These are phyloP conservation scores for Phytophthora podocarpi DNA, from an alignment of 352 stramenopile species.

Conservation along the genomic window DNA sequence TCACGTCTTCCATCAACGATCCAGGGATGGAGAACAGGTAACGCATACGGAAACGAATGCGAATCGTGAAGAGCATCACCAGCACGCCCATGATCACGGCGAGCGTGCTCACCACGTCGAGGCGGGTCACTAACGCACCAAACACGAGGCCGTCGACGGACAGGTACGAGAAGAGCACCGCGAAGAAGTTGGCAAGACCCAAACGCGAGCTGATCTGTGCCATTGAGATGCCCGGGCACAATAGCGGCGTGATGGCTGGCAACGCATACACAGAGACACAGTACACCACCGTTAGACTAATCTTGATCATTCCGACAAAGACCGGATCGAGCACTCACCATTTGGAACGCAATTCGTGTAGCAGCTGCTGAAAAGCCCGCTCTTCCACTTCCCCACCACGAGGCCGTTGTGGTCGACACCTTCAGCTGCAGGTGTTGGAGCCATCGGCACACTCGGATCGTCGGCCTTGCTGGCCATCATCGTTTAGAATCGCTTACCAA, in stretches of 20 bases:
- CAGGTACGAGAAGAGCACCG: constrained; percentile 37
- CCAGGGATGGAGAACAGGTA: constrained; percentile 61
- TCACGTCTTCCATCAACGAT: constrained; percentile 42
- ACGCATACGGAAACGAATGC: constrained; percentile 60
- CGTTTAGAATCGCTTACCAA: constrained; percentile 9
- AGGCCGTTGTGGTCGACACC: constrained; percentile 47
- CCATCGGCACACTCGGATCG: constrained; percentile 33
- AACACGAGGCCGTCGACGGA: constrained; percentile 41
- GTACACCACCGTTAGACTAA: not conserved
- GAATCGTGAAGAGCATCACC: constrained; percentile 39
- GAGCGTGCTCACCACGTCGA: constrained; percentile 38
- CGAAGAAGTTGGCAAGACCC: constrained; percentile 44
- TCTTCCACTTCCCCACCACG: constrained; percentile 46
- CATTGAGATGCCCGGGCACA: constrained; percentile 51
- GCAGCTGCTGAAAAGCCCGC: constrained; percentile 36
- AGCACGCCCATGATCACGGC: constrained; percentile 38
- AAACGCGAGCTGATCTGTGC: constrained; percentile 53
- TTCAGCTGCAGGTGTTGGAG: constrained; percentile 26
- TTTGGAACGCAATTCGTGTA: constrained; percentile 43
- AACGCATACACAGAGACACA: not conserved
- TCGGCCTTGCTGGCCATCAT: constrained; percentile 28
- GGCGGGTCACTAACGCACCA: constrained; percentile 29
- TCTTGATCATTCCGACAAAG: not conserved
- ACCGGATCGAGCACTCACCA: constrained; percentile 15
- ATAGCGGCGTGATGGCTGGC: constrained; percentile 39